Conservation (phyloP, 495 filamentous ascomycete species). For the Copromyces sp. region DNA sequence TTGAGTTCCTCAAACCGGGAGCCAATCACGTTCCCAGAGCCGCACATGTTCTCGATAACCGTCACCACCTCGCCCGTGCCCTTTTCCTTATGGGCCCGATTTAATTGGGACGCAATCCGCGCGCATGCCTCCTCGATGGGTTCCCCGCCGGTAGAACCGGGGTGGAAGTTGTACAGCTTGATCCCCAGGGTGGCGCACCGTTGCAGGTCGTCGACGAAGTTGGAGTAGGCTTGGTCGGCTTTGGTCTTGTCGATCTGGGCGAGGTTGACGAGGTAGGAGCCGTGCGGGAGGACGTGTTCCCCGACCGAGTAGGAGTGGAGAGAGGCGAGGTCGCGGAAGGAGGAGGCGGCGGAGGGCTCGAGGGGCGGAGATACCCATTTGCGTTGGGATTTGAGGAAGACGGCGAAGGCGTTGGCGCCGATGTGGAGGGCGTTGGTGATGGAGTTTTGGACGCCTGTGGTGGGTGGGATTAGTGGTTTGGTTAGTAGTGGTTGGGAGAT, state of each 20-base stretch:
- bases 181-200: conserved; percentile 88
- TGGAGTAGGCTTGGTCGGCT: conserved; percentile 73
- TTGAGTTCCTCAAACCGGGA: conserved; percentile 73
- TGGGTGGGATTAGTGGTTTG: neutral
- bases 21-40: conserved; percentile 79
- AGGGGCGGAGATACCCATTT: conserved; percentile 88
- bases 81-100: conserved; percentile 67
- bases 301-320: conserved; percentile 63
- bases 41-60: conserved; percentile 92
- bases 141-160: conserved; percentile 63
- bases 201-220: conserved; percentile 79
- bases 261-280: conserved; percentile 92
- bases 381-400: conserved; percentile 91
- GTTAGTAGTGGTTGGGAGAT: neutral
- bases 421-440: conserved; percentile 71
- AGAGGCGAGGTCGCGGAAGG: conserved; percentile 56
- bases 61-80: conserved; percentile 64
- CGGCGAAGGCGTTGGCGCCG: conserved; percentile 82
- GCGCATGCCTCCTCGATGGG: conserved; percentile 57
- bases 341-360: conserved; percentile 49
- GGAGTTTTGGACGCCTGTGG: conserved; percentile 74
- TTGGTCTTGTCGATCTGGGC: conserved; percentile 71
- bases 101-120: conserved; percentile 69
- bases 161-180: conserved; percentile 92
- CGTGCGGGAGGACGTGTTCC: conserved; percentile 74